A percentile compares a stretch with the other conserved stretches of the same genome.
Conservation (phyloP, 306 rosid genomes). For the Prunus mongolica region DNA sequence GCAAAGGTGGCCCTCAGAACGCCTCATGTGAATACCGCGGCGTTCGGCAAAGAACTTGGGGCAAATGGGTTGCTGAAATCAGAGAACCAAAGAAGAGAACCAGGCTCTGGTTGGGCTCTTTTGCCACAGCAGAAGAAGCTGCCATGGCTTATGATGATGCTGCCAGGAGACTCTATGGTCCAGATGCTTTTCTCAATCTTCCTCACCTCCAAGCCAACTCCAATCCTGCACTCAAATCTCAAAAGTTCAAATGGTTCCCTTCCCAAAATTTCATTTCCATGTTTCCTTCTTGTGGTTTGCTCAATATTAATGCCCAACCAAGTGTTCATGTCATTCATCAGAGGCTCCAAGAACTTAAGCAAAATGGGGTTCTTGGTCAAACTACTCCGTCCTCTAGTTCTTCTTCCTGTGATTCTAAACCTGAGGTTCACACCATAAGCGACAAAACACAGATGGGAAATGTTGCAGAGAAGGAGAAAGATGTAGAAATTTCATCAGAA, state of each 20-base stretch:
- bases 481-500: constrained; percentile 24
- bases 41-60: constrained; percentile 95
- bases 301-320: constrained; percentile 85
- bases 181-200: constrained; percentile 90
- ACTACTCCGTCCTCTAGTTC: constrained; percentile 38
- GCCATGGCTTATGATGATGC: constrained; percentile 98
- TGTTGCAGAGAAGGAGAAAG: constrained; percentile 25
- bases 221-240: constrained; percentile 33
- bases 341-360: constrained; percentile 77
- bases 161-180: constrained; percentile 87
- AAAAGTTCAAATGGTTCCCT: constrained; percentile 87
- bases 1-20: constrained; percentile 95
- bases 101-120: constrained; percentile 94
- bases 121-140: constrained; percentile 93
- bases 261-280: constrained; percentile 79
- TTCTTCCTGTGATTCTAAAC: constrained; percentile 41
- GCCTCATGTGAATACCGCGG: constrained; percentile 88
- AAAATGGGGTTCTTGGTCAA: constrained; percentile 37
- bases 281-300: constrained; percentile 78
- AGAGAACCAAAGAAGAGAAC: constrained; percentile 96
- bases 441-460: constrained; percentile 23
- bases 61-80: constrained; percentile 98
- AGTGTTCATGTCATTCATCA: constrained; percentile 96
- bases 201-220: constrained; percentile 63
- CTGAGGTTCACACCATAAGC: constrained; percentile 18